phyloP scores from a whole-genome alignment of 768 basidiomycete species.

The Rhodosporidiobolus odoratus region DNA sequence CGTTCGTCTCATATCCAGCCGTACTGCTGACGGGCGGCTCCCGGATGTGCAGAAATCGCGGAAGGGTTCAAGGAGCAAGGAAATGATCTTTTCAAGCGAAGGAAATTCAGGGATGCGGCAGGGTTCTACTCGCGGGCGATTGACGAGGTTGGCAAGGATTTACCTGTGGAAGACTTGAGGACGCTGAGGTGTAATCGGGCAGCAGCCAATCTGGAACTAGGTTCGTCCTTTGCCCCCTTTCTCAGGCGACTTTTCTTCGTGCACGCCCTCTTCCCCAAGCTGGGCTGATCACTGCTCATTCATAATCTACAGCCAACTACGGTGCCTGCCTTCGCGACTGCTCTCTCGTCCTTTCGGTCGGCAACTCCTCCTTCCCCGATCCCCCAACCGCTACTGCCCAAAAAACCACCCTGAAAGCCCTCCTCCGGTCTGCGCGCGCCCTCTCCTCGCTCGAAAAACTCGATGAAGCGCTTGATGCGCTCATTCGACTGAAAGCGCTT shows the following conservation, averaged over 20 bases:
- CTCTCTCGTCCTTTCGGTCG: slow-evolving; percentile 57
- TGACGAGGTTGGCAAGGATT: slow-evolving; percentile 71
- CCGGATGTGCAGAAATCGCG: slow-evolving; percentile 62
- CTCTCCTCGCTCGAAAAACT: slow-evolving; percentile 66
- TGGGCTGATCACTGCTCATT: too few relatives aligned
- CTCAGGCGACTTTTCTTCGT: neutral
- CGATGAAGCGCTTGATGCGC: slow-evolving; percentile 79
- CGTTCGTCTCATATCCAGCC: neutral
- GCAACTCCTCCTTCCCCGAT: slow-evolving; percentile 19
- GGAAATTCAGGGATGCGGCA: slow-evolving; percentile 76
- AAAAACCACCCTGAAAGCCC: slow-evolving; percentile 67
- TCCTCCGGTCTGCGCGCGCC: slow-evolving; percentile 76
- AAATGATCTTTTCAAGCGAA: slow-evolving; percentile 86
- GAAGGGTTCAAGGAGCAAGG: slow-evolving; percentile 91
- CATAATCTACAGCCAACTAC: slow-evolving; percentile 76
- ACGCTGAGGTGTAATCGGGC: slow-evolving; percentile 82
- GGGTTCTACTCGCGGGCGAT: slow-evolving; percentile 87
- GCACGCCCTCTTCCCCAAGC: neutral
- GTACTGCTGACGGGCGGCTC: neutral
- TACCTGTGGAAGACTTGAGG: slow-evolving; percentile 41
- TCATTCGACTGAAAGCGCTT: slow-evolving; percentile 58
- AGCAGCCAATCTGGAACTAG: slow-evolving; percentile 82
- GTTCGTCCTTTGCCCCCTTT: slow-evolving; percentile 51
- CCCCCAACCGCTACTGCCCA: slow-evolving; percentile 49
- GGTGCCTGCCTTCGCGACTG: slow-evolving; percentile 81